Base-by-base conservation (phyloP, 2,329 filamentous ascomycete genomes). In the Atkinsonella hypoxylon region DNA sequence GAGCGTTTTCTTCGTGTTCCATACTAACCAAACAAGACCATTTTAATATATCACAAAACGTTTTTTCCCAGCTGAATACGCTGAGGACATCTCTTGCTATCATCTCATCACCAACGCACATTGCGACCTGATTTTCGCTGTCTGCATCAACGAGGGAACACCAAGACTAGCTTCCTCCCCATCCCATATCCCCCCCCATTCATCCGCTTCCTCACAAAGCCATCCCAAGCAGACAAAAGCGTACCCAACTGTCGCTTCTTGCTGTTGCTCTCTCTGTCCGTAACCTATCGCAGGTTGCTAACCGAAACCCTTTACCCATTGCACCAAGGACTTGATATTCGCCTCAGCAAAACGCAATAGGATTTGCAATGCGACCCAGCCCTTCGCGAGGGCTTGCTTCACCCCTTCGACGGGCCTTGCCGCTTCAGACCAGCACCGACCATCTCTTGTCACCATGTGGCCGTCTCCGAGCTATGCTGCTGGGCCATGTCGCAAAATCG, bases 301-400 rank as follows among this genome's bases (percentile, higher is more conserved):
- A n/a, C 12, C 36, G 30, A 15, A 22, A 34, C 34, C 26, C 18
- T 2, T 36, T 43, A 18, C 13, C 40, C 26, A 13, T n/a, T 38
- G 12, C 45, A n/a, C 41, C 2, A 44, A 44, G 20, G 48, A 9
- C 42, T 30, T 15, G 22, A 12, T 26, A 30, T 8, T 38, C 13
- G 31, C 44, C n/a, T 20, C 26, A 26, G 18, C 22, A 17, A 10
- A 12, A 13, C 32, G 15, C 40, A 20, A 34, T 12, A 17, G 17
- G 48, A 54, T 52, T 48, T 60, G 56, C 54, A 53, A 62, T 62
- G 60, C 48, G 54, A 47, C 50, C 51, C 50, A 49, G 53, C 53
- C 55, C 57, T 43, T 48, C 54, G 51, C 57, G 54, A 48, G 58
- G 56, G 53, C 53, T 59, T 34, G 48, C 54, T 44, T 50, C 56